Evolutionary conservation across 2,329 filamentous ascomycete species (phyloP).

Genomic region (Alternaria sp.): DNA sequence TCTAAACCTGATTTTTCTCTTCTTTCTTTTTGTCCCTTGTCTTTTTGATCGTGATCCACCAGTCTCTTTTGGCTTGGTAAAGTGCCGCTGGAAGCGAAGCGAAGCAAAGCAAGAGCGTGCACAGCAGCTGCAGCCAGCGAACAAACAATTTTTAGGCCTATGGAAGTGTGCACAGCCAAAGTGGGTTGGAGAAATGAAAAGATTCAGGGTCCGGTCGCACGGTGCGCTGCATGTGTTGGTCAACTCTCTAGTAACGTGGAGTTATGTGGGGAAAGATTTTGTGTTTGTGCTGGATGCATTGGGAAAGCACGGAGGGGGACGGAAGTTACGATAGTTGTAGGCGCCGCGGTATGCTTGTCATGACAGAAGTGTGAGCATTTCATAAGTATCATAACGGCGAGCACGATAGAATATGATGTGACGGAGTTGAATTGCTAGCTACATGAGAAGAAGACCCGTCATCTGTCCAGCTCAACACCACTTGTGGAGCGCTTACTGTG

Average conservation of each 20-base stretch:
- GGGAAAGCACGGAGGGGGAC: neutral
- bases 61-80: neutral
- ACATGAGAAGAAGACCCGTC: conserved; percentile 29
- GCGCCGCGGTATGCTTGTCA: neutral
- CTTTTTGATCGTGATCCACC: neutral
- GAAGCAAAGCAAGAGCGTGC: neutral
- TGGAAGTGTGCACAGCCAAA: neutral
- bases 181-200: conserved; percentile 2
- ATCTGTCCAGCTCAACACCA: conserved; percentile 46
- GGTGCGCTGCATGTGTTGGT: conserved; percentile 2
- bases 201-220: conserved; percentile 8
- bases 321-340: neutral
- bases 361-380: neutral
- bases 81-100: conserved; percentile 5
- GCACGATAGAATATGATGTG: neutral
- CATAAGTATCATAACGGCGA: neutral
- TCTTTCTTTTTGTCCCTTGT: neutral
- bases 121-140: conserved; percentile 2
- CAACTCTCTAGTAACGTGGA: conserved; percentile 1
- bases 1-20: conserved; percentile 3
- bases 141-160: neutral
- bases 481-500: conserved; percentile 40
- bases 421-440: conserved; percentile 12
- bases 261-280: conserved; percentile 8
- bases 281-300: conserved; percentile 3